Base-by-base conservation (phyloP, 2,329 filamentous ascomycete species). In the Whalleya microplaca region DNA sequence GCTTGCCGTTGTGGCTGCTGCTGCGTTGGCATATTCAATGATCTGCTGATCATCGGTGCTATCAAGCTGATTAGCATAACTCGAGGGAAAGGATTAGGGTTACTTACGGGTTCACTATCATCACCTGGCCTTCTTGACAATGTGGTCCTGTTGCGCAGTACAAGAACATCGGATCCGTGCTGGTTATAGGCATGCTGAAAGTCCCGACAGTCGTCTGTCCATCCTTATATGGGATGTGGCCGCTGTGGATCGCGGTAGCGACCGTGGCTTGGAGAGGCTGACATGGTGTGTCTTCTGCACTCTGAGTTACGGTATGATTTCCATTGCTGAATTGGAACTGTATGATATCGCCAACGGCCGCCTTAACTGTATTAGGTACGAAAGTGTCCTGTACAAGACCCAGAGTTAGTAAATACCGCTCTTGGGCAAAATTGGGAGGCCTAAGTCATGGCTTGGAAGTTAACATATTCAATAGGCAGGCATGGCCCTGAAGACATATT, bases 131-230 rank as follows among this genome's bases (percentile, higher is more conserved):
- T 8, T 64, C 66, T 63, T 81, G 76, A 45, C 81, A 83, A 55
- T 83, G 80, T 2, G 75, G 75, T 0, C 71, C 75, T 2, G 76
- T 76, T 0, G 79, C 77, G 54, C 80, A 84, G 66, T 83, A 84
- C 29, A 80, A 59, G 66, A 79, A 83, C 55, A 82, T 76, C 5
- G 80, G 73, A 2, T 76, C 72, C 0, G 75, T 72, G 55, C 71
- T 74, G 23, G 73, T 75, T 18, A 84, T 66, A 10, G 73, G 72
- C 65, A 84, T 73, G 54, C 74, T 78, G 63, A 82, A 84, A 1
- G 75, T 77, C 0, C 76, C 76, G 6, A 78, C 75, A 0, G 66
- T 72, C 2, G 66, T 67, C 49, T 75, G 72, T 0, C 72, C 74
- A 7, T 64, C 70, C 12, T 65, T 2, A 27, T 70, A 78, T 0